A percentile compares a stretch with the other conserved stretches of the same genome.
These are phyloP conservation scores for Paecilomyces variotii DNA, from an alignment of 2,329 filamentous ascomycete genomes.

Conservation along the genomic window DNA sequence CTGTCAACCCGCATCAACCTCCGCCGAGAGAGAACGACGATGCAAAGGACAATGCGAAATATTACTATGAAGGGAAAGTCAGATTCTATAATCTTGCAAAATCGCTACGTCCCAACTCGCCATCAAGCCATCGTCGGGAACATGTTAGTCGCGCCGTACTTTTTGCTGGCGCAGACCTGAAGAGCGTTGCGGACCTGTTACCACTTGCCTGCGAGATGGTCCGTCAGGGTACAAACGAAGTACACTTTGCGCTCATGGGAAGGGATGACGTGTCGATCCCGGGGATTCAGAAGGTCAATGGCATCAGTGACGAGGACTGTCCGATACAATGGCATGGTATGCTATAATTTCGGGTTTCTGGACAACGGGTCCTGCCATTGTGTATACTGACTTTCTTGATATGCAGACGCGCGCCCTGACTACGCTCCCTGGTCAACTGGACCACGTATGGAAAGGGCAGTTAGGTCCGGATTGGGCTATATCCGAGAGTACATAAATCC, in stretches of 20 bases:
- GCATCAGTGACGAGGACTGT: constrained; percentile 61
- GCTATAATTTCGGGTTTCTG: constrained; percentile 40
- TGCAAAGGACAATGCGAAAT: constrained; percentile 18
- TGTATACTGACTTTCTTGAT: constrained; percentile 2
- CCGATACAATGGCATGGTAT: constrained; percentile 53
- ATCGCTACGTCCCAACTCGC: constrained; percentile 54
- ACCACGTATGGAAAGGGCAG: constrained; percentile 57
- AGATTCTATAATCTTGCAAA: constrained; percentile 57
- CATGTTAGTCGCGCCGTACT: constrained; percentile 60
- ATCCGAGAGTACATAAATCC: constrained; percentile 69
- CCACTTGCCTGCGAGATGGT: constrained; percentile 87
- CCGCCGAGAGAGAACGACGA: constrained; percentile 9
- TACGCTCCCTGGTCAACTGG: constrained; percentile 62
- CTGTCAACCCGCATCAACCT: constrained; percentile 4
- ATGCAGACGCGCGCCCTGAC: constrained; percentile 63
- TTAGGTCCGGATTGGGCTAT: constrained; percentile 59
- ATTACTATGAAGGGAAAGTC: constrained; percentile 61
- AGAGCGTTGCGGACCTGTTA: constrained; percentile 63
- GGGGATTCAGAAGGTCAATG: constrained; percentile 68
- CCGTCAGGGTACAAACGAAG: constrained; percentile 56
- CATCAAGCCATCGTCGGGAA: constrained; percentile 41
- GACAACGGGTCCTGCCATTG: background rate
- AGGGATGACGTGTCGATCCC: constrained; percentile 61
- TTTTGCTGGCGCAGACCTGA: constrained; percentile 68
- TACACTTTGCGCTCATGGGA: constrained; percentile 76